A percentile compares a stretch with the other conserved stretches of the same genome.
phyloP scores from a whole-genome alignment of 768 basidiomycete genomes.

The Sarcomyxa edulis region DNA sequence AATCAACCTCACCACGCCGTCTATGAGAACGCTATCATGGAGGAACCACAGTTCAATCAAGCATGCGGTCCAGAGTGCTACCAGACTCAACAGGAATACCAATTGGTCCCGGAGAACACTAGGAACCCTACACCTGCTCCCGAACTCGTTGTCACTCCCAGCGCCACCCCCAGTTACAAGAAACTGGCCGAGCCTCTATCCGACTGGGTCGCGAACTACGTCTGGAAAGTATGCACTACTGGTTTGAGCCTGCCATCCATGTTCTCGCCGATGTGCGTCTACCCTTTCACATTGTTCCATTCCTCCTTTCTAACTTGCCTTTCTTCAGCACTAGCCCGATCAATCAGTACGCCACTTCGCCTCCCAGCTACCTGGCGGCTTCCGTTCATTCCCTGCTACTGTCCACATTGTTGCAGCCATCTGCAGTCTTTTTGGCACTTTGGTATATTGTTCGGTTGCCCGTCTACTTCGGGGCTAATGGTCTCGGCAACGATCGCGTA shows the following conservation, averaged over 20 bases:
- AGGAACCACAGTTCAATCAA: no score
- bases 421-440: slow-evolving; percentile 69
- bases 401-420: slow-evolving; percentile 78
- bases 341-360: slow-evolving; percentile 36
- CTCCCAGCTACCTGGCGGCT: slow-evolving; percentile 50
- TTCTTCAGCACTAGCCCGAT: slow-evolving; percentile 22
- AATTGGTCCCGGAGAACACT: slow-evolving; percentile 23
- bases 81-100: slow-evolving; percentile 3
- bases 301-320: slow-evolving; percentile 2
- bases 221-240: slow-evolving; percentile 82
- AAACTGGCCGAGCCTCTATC: slow-evolving; percentile 73
- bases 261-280: slow-evolving; percentile 52
- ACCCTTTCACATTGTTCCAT: slow-evolving; percentile 5
- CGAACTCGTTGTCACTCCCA: slow-evolving; percentile 39
- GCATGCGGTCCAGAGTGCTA: slow-evolving; percentile 15
- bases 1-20: slow-evolving; percentile 5
- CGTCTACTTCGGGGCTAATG: slow-evolving; percentile 52
- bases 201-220: slow-evolving; percentile 73
- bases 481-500: slow-evolving; percentile 43
- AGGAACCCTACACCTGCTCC: slow-evolving; percentile 34
- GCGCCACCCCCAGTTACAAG: slow-evolving; percentile 55
- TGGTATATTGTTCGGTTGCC: slow-evolving; percentile 83
- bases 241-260: slow-evolving; percentile 51
- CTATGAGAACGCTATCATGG: slow-evolving; percentile 7
- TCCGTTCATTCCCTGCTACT: slow-evolving; percentile 70